Conservation (phyloP, 73 alveolate species). For the Paramecium pentaurelia region DNA sequence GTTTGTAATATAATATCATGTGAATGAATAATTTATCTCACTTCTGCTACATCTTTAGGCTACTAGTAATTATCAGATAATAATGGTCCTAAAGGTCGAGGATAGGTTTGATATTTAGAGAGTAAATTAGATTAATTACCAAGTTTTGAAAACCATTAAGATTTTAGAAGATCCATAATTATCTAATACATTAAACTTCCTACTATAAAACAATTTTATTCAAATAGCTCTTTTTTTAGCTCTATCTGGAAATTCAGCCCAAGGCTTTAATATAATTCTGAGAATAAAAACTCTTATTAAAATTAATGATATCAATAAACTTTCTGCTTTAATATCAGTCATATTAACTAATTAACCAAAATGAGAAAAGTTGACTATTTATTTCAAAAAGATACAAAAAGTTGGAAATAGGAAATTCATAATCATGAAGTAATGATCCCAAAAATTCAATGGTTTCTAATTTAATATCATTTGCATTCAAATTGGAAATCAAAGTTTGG, state of each 20-base stretch:
- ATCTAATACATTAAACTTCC: slow-evolving; percentile 31
- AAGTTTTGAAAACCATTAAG: neutral
- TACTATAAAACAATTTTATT: neutral
- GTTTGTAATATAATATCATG: neutral
- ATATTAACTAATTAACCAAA: neutral
- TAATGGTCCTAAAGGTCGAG: neutral
- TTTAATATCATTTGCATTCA: neutral
- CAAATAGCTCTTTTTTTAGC: neutral
- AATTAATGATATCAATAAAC: neutral
- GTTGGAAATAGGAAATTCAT: neutral
- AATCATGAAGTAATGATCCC: neutral
- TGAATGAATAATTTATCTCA: neutral
- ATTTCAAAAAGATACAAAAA: slow-evolving; percentile 8
- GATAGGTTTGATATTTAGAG: neutral
- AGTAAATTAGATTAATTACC: neutral
- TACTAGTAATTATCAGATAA: neutral
- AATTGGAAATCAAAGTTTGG: neutral
- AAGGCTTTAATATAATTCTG: neutral
- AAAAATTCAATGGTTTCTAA: neutral
- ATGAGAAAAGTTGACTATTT: neutral
- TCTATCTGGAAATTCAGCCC: neutral
- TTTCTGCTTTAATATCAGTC: neutral
- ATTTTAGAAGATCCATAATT: neutral
- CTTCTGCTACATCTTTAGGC: slow-evolving; percentile 22
- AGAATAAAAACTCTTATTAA: neutral